Evolutionary conservation across 129 eudicot species (phyloP), one percentile per base, ranked within the genome.

Genomic region (Centrapalus pauciflorus): DNA sequence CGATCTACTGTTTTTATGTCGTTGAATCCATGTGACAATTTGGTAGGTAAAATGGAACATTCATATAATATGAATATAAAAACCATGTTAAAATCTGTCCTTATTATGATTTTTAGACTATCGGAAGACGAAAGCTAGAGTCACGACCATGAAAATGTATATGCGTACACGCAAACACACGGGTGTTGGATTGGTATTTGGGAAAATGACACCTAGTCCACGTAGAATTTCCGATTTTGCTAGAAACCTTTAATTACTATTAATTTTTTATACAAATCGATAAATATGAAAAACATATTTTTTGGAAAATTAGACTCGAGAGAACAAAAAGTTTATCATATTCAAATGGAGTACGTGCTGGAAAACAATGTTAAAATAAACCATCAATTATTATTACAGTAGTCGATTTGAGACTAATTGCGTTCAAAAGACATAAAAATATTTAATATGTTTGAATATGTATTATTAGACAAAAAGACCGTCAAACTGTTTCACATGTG

Each of bases 1-100:
- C 77, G 32, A 62, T 48, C 4, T 34, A 56, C 74, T 56, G 43
- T 40, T 38, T n/a, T 1, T 37, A 3, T 55, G 74, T 52, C 12
- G 65, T 49, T 17, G 69, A 48, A 71, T 61, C 5, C 76, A 46
- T 38, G 56, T 56, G 66, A 56, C 52, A 8, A 72, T 17, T 61
- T 30, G 55, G 77, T 72, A 10, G 71, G 70, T 72, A 61, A 62
- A 50, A 62, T 62, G 26, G 49, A 72, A 61, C 64, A 51, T 38
- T 28, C 63, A 52, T 17, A 26, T 2, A 6, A 32, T 9, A 16
- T 7, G 2, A 33, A 13, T n/a, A 17, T 17, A 72, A 61, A 19
- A 28, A 43, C 24, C 40, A 56, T 56, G 45, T 7, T 10, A 55
- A 45, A 23, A 30, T 6, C 11, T 20, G 40, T 71, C 37, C 10